Evolutionary conservation across 192 early-diverging fungal genomes (phyloP).

Genomic region (Paraglomus occultum): DNA sequence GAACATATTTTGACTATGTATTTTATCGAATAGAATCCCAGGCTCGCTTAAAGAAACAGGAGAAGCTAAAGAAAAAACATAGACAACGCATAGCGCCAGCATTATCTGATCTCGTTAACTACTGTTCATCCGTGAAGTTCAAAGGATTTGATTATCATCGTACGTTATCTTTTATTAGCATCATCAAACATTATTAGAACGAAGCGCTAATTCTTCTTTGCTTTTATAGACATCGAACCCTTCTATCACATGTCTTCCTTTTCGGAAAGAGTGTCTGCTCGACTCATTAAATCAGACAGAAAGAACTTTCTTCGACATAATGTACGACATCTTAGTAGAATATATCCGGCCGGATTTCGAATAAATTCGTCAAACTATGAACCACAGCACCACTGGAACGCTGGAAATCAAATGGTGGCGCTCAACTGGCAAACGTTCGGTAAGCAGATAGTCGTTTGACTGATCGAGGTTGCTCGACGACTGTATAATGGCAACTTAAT

Average conservation of each 20-base stretch:
- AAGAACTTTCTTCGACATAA: conserved; percentile 59
- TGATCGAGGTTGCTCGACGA: background rate
- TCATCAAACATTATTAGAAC: background rate
- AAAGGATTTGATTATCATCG: conserved; percentile 53
- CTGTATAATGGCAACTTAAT: background rate
- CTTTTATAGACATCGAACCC: background rate
- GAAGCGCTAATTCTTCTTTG: background rate
- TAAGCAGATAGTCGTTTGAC: conserved; percentile 28
- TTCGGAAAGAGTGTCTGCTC: conserved; percentile 61
- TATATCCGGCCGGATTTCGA: conserved; percentile 82
- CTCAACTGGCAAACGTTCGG: conserved; percentile 86
- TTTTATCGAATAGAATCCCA: background rate
- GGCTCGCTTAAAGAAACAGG: conserved; percentile 10
- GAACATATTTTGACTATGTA: background rate
- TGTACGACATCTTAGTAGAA: conserved; percentile 60
- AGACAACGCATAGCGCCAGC: conserved; percentile 51
- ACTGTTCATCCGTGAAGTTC: conserved; percentile 63
- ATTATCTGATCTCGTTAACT: conserved; percentile 57
- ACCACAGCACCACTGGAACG: conserved; percentile 77
- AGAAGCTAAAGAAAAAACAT: conserved; percentile 32
- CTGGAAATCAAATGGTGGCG: conserved; percentile 84
- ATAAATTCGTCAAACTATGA: conserved; percentile 83
- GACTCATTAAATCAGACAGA: conserved; percentile 50
- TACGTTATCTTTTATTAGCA: conserved; percentile 45
- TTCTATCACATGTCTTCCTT: conserved; percentile 66